These are phyloP conservation scores for Rhodosporidiobolus sp. DNA, from an alignment of 768 basidiomycete genomes.

Conservation along the genomic window DNA sequence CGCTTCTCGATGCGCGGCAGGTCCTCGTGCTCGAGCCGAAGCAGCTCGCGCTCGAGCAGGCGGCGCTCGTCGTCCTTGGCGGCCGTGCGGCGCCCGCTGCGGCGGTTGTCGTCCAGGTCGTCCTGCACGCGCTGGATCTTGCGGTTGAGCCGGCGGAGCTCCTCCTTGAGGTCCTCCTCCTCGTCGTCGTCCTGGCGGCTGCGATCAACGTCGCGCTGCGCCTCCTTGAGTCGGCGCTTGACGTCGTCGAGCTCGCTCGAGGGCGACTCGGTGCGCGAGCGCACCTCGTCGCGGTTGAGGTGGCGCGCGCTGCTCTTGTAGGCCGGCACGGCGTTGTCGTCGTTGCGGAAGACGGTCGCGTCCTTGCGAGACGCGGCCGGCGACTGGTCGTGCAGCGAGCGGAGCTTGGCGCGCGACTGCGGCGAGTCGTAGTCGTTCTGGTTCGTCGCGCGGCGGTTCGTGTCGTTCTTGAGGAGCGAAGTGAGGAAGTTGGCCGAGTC, in stretches of 20 bases:
- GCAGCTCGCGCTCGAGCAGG: conserved; percentile 78
- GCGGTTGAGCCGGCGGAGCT: conserved; percentile 79
- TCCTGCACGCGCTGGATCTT: conserved; percentile 82
- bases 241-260: conserved; percentile 74
- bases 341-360: conserved; percentile 87
- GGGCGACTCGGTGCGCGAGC: conserved; percentile 58
- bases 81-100: conserved; percentile 62
- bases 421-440: conserved; percentile 52
- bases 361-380: conserved; percentile 55
- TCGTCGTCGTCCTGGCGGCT: conserved; percentile 68
- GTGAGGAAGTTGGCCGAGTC: conserved; percentile 85
- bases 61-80: conserved; percentile 81
- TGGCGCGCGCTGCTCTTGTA: conserved; percentile 81
- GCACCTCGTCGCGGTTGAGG: conserved; percentile 75
- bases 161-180: conserved; percentile 85
- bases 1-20: conserved; percentile 85
- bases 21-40: conserved; percentile 80
- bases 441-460: conserved; percentile 59
- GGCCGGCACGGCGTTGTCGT: conserved; percentile 59
- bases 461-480: conserved; percentile 80
- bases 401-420: conserved; percentile 63
- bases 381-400: conserved; percentile 57
- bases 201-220: conserved; percentile 75
- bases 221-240: conserved; percentile 74
- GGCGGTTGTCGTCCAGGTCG: conserved; percentile 80